Evolutionary conservation across 2,329 filamentous ascomycete genomes (phyloP).

Genomic region (Penicillium sp.): DNA sequence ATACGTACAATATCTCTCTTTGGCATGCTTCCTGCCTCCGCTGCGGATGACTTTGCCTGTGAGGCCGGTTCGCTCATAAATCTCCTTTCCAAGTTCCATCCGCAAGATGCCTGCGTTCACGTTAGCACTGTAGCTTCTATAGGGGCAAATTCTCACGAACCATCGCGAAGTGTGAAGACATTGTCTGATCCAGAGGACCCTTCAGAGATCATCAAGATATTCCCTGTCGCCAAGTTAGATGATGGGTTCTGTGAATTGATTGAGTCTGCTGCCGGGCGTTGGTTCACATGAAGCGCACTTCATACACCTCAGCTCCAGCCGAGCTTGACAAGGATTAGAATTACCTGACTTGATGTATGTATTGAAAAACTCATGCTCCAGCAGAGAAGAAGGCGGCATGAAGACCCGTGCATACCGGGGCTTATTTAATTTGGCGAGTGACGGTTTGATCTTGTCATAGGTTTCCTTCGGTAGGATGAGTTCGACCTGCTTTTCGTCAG

Average conservation of each 20-base stretch:
- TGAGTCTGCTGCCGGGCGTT: not conserved
- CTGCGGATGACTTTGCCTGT: conserved; percentile 66
- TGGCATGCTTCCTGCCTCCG: conserved; percentile 63
- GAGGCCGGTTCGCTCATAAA: conserved; percentile 80
- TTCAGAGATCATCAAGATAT: conserved; percentile 81
- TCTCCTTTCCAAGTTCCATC: conserved; percentile 76
- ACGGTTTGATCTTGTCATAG: conserved; percentile 56
- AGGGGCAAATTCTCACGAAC: conserved; percentile 42
- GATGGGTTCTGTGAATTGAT: not conserved
- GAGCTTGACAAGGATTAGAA: not conserved
- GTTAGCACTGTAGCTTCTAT: not conserved
- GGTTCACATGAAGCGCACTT: not conserved
- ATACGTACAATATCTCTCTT: conserved; percentile 71
- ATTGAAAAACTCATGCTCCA: conserved; percentile 77
- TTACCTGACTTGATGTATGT: conserved; percentile 78
- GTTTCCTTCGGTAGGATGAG: conserved; percentile 70
- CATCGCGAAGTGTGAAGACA: conserved; percentile 69
- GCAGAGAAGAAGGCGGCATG: conserved; percentile 70
- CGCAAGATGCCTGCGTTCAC: conserved; percentile 62
- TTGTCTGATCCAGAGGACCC: conserved; percentile 71
- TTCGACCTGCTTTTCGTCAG: conserved; percentile 54
- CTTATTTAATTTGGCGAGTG: conserved; percentile 47
- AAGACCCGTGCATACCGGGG: conserved; percentile 66
- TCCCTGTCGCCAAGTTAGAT: conserved; percentile 53
- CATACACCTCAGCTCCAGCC: not conserved